Evolutionary conservation across 768 basidiomycete genomes (phyloP).

Genomic region (Trametes cinnabarina): DNA sequence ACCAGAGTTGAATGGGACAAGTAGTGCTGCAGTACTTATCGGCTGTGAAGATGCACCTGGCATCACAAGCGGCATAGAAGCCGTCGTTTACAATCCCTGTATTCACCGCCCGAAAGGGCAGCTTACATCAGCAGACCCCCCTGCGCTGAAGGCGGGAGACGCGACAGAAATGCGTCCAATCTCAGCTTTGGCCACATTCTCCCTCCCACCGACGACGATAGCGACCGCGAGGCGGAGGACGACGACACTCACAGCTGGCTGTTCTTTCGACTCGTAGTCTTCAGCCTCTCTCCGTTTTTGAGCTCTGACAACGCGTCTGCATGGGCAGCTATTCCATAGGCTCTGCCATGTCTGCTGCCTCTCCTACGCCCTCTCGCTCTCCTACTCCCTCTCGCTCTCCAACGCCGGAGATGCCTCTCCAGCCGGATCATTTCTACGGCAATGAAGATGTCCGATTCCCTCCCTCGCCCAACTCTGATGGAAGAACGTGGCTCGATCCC

Average conservation of each 20-base stretch:
- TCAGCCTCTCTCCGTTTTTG: background rate
- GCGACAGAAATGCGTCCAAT: background rate
- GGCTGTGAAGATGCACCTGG: background rate
- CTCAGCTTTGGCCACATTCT: background rate
- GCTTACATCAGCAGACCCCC: background rate
- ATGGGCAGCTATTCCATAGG: background rate
- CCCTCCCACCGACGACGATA: background rate
- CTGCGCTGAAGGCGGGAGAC: background rate
- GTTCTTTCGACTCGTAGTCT: background rate
- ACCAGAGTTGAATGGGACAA: background rate
- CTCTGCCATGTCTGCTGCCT: constrained; percentile 24
- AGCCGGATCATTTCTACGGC: constrained; percentile 85
- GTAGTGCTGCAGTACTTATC: background rate
- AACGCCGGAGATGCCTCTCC: constrained; percentile 41
- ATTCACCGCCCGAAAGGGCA: background rate
- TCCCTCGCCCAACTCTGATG: constrained; percentile 63
- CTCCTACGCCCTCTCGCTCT: constrained; percentile 35
- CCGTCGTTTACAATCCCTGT: background rate
- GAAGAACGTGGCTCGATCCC: constrained; percentile 70
- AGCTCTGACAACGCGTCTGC: background rate
- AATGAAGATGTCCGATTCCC: constrained; percentile 43
- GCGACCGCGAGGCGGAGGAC: too few relatives aligned
- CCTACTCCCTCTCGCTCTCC: constrained; percentile 55
- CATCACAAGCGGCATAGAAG: background rate
- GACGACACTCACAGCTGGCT: background rate